These are phyloP conservation scores for Coriolopsis trogii DNA, from an alignment of 1,284 basidiomycete genomes.

Conservation along the genomic window DNA sequence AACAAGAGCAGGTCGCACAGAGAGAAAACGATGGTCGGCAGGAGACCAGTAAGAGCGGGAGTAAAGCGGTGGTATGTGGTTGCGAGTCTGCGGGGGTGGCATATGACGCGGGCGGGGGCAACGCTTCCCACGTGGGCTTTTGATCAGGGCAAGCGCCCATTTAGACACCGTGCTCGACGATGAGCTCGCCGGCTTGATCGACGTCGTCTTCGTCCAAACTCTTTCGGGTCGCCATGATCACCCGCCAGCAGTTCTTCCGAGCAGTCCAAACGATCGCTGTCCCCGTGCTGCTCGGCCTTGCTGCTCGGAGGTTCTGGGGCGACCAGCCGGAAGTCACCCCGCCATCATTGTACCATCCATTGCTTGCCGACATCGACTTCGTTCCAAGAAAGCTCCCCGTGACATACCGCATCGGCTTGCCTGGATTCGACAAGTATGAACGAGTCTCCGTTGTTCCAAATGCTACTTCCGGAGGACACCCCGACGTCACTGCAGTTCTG, in stretches of 20 bases:
- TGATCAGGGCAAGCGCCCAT: constrained; percentile 8
- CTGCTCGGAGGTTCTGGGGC: constrained; percentile 14
- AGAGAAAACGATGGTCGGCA: not conserved
- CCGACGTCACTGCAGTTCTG: constrained; percentile 56
- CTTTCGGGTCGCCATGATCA: constrained; percentile 17
- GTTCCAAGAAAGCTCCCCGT: constrained; percentile 23
- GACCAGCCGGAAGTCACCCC: constrained; percentile 18
- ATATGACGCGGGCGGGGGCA: constrained; percentile 34
- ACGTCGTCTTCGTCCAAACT: constrained; percentile 5
- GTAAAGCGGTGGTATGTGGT: constrained; percentile 5
- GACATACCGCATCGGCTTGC: constrained; percentile 19
- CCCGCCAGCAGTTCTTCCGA: constrained; percentile 21
- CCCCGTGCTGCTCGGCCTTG: constrained; percentile 20
- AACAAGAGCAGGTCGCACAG: constrained; percentile 6
- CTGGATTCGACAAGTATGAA: constrained; percentile 18
- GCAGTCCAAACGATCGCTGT: constrained; percentile 23
- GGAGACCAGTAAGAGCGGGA: not conserved
- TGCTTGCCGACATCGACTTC: constrained; percentile 29
- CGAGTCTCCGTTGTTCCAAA: constrained; percentile 20
- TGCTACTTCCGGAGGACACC: not conserved
- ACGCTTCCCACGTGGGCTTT: constrained; percentile 12
- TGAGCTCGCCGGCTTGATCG: constrained; percentile 12
- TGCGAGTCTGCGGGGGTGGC: constrained; percentile 10
- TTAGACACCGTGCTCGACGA: not conserved
- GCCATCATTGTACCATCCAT: constrained; percentile 22